Base-by-base conservation (phyloP, 2,329 filamentous ascomycete genomes). In the Chaetomium globosum region DNA sequence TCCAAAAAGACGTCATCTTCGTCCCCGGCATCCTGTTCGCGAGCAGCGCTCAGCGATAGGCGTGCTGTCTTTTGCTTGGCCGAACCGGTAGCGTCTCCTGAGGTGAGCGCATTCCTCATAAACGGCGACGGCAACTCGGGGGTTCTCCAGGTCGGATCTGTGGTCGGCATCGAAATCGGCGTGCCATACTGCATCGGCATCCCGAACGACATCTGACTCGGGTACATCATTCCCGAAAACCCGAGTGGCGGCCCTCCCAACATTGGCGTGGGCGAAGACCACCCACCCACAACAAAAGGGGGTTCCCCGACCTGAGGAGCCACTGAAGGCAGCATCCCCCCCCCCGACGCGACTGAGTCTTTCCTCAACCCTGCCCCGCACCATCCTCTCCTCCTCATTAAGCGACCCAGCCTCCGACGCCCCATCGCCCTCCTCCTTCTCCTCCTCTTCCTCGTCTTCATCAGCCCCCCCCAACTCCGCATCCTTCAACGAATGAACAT, bases 401-500 rank as follows among this genome's bases (percentile, higher is more conserved):
- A 74, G 63, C 3, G 73, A 71, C 12, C 70, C 72, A 1, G 68
- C 69, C 13, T 70, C 69, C 57, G 64, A n/a, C 16, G 16, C 48
- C 19, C n/a, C 54, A 46, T 60, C 56, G 9, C 57, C 61, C 16
- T 57, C 62, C 31, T 56, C 66, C 68, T 67, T 64, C 43, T 65
- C 69, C 13, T 39, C 39, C 36, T 53, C 67, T 6, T 61, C 65
- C 21, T 63, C 63, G 1, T 61, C 66, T 1, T 59, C 63, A 9
- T 61, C 62, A 28, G 57, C 66, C 67, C 67, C 64, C 39, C 66
- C 69, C 13, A 67, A 59, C 16, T 67, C 59, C 10, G 70, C 71
- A 5, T 75, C 70, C 10, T 75, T 65, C 73, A 78, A 85, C 80
- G 69, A 83, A 59, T 84, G 75, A 60, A 97, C 76, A 78, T 98